Conservation (phyloP, 2,329 filamentous ascomycete genomes). For the Trichoderma cornu-damae region DNA sequence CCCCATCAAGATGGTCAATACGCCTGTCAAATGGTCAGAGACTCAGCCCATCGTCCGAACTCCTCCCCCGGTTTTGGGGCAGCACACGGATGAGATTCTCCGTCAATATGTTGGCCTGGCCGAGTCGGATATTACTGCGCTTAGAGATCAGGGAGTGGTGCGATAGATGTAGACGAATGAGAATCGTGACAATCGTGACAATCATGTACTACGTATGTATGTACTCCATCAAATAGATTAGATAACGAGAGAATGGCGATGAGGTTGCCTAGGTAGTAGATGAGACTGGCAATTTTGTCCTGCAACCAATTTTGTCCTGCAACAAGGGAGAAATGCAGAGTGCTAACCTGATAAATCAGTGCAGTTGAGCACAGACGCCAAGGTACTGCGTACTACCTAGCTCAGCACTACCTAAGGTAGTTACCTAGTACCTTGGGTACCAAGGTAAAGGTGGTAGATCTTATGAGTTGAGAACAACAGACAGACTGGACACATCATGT, state of each 20-base stretch:
- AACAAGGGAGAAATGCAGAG: background rate
- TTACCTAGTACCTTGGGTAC: too few species aligned
- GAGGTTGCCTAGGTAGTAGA: too few species aligned
- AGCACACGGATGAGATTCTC: conserved; percentile 80
- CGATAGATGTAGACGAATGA: conserved; percentile 33
- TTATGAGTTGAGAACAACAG: background rate
- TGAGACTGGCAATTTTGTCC: background rate
- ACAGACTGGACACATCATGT: too few species aligned
- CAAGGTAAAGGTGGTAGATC: too few species aligned
- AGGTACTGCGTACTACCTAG: too few species aligned
- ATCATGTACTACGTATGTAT: background rate
- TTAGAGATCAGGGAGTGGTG: conserved; percentile 65
- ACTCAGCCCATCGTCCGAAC: conserved; percentile 69
- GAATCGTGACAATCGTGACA: background rate
- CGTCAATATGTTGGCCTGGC: conserved; percentile 56
- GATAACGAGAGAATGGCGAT: background rate
- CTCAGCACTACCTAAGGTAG: too few species aligned
- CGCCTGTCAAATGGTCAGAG: conserved; percentile 89
- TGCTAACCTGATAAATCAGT: background rate
- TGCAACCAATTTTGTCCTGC: too few species aligned
- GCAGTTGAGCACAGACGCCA: background rate
- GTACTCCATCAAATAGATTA: too few species aligned
- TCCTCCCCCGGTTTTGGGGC: conserved; percentile 76
- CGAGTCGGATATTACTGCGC: conserved; percentile 51
- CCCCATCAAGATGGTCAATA: conserved; percentile 83